Evolutionary conservation across 345 rosid species (phyloP).

Genomic region (Mangifera indica): DNA sequence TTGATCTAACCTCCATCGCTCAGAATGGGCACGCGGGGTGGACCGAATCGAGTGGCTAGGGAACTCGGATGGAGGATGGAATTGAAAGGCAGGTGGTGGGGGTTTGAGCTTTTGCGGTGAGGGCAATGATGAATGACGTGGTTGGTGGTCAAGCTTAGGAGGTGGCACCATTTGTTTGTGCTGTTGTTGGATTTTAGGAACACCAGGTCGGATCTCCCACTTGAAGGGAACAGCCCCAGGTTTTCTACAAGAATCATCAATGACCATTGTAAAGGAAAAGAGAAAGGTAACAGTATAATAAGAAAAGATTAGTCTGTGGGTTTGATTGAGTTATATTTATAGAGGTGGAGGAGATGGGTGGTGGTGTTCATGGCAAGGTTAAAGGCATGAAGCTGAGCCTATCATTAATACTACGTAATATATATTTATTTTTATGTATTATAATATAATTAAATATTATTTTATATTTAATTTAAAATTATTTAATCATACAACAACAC

Average conservation of each 20-base stretch:
- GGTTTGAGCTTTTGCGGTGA: constrained; percentile 16
- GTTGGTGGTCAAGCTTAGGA: constrained; percentile 3
- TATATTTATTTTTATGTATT: too few species aligned
- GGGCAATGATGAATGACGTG: constrained; percentile 28
- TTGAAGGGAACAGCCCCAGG: constrained; percentile 85
- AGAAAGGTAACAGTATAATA: neutral
- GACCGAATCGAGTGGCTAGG: constrained; percentile 59
- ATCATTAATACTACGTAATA: too few species aligned
- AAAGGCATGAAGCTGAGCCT: neutral
- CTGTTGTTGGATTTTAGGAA: constrained; percentile 59
- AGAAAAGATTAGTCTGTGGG: neutral
- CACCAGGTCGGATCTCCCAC: constrained; percentile 98
- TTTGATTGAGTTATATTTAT: neutral
- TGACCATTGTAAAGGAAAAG: constrained; percentile 20
- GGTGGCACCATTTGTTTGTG: constrained; percentile 24
- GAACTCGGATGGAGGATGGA: constrained; percentile 37
- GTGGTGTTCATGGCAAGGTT: constrained; percentile 40
- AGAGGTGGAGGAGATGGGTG: neutral
- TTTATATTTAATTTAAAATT: too few species aligned
- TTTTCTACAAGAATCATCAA: constrained; percentile 73
- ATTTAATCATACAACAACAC: too few species aligned
- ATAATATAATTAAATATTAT: too few species aligned
- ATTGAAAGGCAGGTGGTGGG: constrained; percentile 39
- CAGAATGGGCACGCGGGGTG: constrained; percentile 53
- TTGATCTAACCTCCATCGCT: constrained; percentile 48